These are phyloP conservation scores for Hemerocallis citrina DNA, from an alignment of 106 monocot genomes.

Conservation along the genomic window DNA sequence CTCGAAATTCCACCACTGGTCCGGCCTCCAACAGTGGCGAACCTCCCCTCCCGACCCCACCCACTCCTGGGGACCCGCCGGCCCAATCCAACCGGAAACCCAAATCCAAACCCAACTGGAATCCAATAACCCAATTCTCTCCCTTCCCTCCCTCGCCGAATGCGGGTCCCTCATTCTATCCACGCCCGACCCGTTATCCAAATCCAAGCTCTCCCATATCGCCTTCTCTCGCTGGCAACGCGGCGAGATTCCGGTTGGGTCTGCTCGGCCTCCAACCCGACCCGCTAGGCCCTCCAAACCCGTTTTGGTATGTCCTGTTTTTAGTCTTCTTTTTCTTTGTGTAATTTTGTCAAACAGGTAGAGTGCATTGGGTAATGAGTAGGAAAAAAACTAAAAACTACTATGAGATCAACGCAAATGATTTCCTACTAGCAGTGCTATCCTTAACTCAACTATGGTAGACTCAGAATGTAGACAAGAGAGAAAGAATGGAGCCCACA, in stretches of 20 bases:
- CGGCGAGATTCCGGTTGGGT: conserved; percentile 38
- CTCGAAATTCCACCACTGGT: conserved; percentile 45
- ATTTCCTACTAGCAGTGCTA: too few species aligned
- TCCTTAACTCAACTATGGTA: too few species aligned
- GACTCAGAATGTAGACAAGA: too few species aligned
- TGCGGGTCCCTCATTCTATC: conserved; percentile 59
- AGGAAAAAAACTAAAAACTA: too few species aligned
- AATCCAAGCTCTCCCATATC: conserved; percentile 56
- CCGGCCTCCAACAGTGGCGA: conserved; percentile 63
- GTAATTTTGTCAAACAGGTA: conserved; percentile 30
- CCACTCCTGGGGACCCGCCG: conserved; percentile 56
- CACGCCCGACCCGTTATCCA: conserved; percentile 63
- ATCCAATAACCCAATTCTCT: neutral
- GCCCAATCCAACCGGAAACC: conserved; percentile 8
- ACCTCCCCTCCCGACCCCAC: conserved; percentile 31
- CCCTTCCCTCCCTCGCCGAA: conserved; percentile 58
- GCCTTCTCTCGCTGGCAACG: conserved; percentile 49
- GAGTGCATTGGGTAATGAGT: neutral
- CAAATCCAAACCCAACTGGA: neutral
- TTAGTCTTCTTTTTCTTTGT: neutral
- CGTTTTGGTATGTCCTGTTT: conserved; percentile 20
- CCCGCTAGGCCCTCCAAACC: conserved; percentile 70
- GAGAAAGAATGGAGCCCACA: too few species aligned
- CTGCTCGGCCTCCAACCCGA: conserved; percentile 25
- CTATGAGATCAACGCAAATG: too few species aligned